Evolutionary conservation across 1,284 basidiomycete genomes (phyloP), one percentile per base, ranked within the genome.

Genomic region (Ceratobasidium papillatum): DNA sequence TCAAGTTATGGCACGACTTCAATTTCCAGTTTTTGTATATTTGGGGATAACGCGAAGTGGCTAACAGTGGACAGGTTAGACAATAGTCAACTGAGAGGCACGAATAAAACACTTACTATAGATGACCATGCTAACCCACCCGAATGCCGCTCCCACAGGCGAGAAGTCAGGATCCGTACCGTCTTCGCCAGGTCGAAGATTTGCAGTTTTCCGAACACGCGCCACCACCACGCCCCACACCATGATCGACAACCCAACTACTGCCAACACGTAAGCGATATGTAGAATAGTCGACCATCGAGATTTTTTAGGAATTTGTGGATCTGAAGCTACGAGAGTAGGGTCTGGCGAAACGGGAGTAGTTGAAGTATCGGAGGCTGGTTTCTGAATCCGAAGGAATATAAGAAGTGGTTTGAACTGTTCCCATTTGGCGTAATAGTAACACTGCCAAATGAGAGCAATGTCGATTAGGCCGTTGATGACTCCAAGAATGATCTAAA

Each of bases 21-120:
- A 49, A 64, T 36, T 27, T 63, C 73, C 73, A 74, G 62, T 74
- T 64, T 58, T 74, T 74, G 41, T 74, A 74, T 12, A 74, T 74
- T 36, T 74, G 73, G n/a, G 49, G 73, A 36, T 47, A 74, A 25
- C 73, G 61, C 1, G 73, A 74, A 2, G 73, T 65, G 14, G 51
- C 73, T 74, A 36, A 32, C 17, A 30, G 25, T 2, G 22, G 19
- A n/a, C 25, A 32, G 30, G 19, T 22, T 12, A 38, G 19, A 17
- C 4, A 38, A 43, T 34, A 22, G 8, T 19, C 11, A 2, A 19
- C 32, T 11, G 34, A 34, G 45, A 34, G 12, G 17, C 12, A 27
- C 1, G 14, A 45, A 34, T 58, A 19, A 19, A 22, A 11, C 12
- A 74, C 73, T 63, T 34, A 74, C 73, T 74, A n/a, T 65, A 74